phyloP scores from a whole-genome alignment of 1,139 yeast species.

The Sugiyamaella novakii region DNA sequence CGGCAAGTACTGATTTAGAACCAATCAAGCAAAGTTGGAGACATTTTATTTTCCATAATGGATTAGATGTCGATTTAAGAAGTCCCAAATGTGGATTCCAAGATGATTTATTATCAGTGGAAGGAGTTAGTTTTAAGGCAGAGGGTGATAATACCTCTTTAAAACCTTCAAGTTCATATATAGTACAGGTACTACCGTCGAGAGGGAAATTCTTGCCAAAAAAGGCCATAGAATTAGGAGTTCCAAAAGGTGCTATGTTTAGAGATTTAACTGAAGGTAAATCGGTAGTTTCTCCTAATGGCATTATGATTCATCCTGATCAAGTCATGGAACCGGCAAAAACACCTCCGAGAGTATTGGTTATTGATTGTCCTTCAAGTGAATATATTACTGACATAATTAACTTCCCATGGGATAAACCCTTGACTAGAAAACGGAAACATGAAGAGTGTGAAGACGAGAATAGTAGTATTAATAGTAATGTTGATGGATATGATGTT shows the following conservation, averaged over 20 bases:
- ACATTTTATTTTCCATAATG: conserved; percentile 82
- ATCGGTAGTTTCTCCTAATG: conserved; percentile 59
- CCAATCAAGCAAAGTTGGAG: conserved; percentile 55
- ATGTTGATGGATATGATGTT: conserved; percentile 29
- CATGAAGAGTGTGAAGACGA: conserved; percentile 34
- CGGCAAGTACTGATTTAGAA: conserved; percentile 42
- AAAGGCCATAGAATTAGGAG: conserved; percentile 68
- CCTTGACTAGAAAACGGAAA: conserved; percentile 18
- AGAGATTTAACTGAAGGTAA: conserved; percentile 63
- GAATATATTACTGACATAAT: conserved; percentile 49
- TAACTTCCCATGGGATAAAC: conserved; percentile 31
- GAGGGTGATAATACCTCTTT: not conserved
- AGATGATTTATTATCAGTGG: conserved; percentile 57
- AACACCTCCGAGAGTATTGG: conserved; percentile 58
- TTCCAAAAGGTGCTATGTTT: conserved; percentile 65
- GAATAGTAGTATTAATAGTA: conserved; percentile 28
- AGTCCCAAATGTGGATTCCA: conserved; percentile 46
- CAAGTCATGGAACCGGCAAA: conserved; percentile 72
- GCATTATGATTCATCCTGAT: conserved; percentile 60
- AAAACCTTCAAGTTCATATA: conserved; percentile 52
- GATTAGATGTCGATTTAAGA: conserved; percentile 56
- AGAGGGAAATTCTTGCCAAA: conserved; percentile 76
- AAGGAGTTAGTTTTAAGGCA: conserved; percentile 46
- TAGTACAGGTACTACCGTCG: conserved; percentile 63
- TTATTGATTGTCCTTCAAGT: conserved; percentile 71